phyloP scores from a whole-genome alignment of 1,284 basidiomycete species.

The Trichosporon sp. region DNA sequence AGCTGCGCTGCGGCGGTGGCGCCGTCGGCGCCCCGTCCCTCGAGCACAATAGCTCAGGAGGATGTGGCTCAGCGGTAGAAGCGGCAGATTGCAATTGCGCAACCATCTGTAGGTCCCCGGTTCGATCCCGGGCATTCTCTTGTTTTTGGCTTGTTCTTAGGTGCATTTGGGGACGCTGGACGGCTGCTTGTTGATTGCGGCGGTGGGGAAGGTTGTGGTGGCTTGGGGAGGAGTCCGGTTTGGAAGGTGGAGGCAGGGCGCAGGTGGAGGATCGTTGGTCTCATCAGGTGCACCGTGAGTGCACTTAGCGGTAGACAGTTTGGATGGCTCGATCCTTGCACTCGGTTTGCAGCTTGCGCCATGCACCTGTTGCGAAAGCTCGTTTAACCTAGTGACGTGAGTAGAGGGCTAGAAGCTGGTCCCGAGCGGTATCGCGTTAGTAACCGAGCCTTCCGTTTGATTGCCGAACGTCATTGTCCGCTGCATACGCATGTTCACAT shows the following conservation, averaged over 20 bases:
- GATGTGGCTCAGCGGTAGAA: conserved; percentile 14
- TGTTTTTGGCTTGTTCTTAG: neutral
- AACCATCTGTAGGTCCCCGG: conserved; percentile 13
- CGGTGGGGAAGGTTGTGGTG: neutral
- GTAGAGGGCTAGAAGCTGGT: too few relatives aligned
- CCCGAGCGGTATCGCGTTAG: too few relatives aligned
- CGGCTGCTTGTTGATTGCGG: neutral
- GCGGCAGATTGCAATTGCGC: conserved; percentile 6
- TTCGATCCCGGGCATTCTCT: conserved; percentile 14
- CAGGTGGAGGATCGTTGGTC: neutral
- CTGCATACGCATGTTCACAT: too few relatives aligned
- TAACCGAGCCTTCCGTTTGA: too few relatives aligned
- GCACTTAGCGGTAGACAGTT: too few relatives aligned
- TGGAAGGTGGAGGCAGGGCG: neutral
- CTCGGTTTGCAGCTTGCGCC: too few relatives aligned
- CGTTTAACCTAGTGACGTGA: too few relatives aligned
- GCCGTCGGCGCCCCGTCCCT: neutral
- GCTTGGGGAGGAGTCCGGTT: neutral
- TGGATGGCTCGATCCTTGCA: too few relatives aligned
- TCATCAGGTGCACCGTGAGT: too few relatives aligned
- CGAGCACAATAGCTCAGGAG: conserved; percentile 3
- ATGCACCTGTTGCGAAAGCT: too few relatives aligned
- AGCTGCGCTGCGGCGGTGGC: neutral
- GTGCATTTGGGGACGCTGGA: neutral
- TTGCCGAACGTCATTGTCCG: neutral